These are phyloP conservation scores for Acanthamoeba sp. DNA, from an alignment of 208 protist genomes.

Conservation along the genomic window DNA sequence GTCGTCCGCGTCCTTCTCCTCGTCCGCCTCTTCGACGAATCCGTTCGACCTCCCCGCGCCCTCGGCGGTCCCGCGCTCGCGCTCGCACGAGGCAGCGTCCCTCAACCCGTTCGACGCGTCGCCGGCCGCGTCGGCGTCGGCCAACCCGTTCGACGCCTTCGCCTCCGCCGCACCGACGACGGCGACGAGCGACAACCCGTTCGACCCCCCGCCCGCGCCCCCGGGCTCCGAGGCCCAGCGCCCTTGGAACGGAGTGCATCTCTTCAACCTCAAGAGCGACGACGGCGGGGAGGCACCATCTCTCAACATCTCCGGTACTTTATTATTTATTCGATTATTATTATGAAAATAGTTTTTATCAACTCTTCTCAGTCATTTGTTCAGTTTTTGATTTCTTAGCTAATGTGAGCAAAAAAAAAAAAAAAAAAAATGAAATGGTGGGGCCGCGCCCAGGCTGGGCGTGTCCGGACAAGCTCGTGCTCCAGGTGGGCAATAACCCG, in stretches of 20 bases:
- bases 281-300: conserved; percentile 36
- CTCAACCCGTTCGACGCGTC: neutral
- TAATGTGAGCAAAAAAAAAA: too few species aligned
- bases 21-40: neutral
- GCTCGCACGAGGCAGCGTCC: neutral
- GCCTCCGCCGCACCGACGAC: neutral
- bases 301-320: conserved; percentile 69
- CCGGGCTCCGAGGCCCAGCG: neutral
- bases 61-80: neutral
- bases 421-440: neutral
- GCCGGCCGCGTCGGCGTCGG: neutral
- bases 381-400: too few species aligned
- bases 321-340: neutral
- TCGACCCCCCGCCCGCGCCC: neutral
- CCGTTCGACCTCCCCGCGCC: neutral
- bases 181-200: neutral
- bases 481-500: conserved; percentile 63
- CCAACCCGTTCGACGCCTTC: neutral
- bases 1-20: neutral
- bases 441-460: conserved; percentile 1
- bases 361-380: too few species aligned
- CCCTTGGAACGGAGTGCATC: conserved; percentile 39
- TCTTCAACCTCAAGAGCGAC: conserved; percentile 69
- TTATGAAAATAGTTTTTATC: too few species aligned
- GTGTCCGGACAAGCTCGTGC: conserved; percentile 63